Evolutionary conservation across 768 basidiomycete species (phyloP), one percentile per base, ranked within the genome.

Genomic region (Pholiota microspora): DNA sequence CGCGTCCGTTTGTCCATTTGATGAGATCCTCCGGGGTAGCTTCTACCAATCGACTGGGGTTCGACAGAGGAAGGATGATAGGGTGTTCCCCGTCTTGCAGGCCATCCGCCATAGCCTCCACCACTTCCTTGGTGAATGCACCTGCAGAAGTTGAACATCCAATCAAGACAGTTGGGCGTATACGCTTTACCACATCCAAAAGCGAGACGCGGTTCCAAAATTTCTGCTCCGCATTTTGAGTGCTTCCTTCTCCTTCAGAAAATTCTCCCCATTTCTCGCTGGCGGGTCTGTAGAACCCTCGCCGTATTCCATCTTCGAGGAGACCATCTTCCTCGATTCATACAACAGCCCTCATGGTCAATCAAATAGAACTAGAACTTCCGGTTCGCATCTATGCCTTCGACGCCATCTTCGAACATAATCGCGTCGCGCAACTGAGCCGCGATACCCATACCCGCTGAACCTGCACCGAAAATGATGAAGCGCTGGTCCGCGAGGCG

Each of bases 1-100:
- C 93, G 62, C 80, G 82, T 2, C 90, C 92, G 1, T 82, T 69
- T 2, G 91, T 89, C 93, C 93, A 95, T 15, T 83, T 76, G 62
- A 85, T 81, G 27, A 86, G 78, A 62, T 90, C 81, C 55, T 77
- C 74, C 5, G 89, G 90, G 51, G 83, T 75, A 1, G 86, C 88
- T 67, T 96, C 93, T 42, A 85, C 85, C 51, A 93, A 74, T 40
- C 72, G 67, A 56, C 86, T 91, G 2, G 92, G 93, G 69, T 95
- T 95, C 35, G 84, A 87, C 42, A 95, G 76, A 13, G 92, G 90
- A 62, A 94, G 78, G 58, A 95, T 90, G 62, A 94, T 88, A 0
- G 92, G 92, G 55, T 87, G 73, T 21, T 88, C 86, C 36, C 79
- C 80, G 47, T 80, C 75, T 58, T 80, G 81, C 40, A 66, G 51